Evolutionary conservation across 2,329 filamentous ascomycete genomes (phyloP).

Genomic region (Aspergillus sp.): DNA sequence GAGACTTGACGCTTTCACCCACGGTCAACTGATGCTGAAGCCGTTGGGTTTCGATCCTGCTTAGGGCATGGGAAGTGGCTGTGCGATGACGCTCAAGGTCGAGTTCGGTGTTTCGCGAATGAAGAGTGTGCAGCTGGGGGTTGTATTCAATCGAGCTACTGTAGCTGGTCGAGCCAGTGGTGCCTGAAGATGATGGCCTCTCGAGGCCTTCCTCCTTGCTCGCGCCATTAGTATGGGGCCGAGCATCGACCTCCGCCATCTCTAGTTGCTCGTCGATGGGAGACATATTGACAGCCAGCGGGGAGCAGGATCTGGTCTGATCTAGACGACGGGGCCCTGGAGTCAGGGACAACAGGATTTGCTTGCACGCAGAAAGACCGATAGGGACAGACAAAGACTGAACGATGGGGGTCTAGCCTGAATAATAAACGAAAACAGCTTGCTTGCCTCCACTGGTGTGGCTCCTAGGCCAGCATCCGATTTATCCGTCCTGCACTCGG

Average conservation of each 20-base stretch:
- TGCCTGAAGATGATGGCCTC: slow-evolving; percentile 6
- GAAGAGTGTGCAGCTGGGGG: slow-evolving; percentile 29
- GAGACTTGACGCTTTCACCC: slow-evolving; percentile 32
- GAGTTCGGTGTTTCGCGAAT: slow-evolving; percentile 34
- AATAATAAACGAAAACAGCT: slow-evolving; percentile 3
- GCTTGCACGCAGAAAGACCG: neutral
- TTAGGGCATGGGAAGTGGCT: slow-evolving; percentile 27
- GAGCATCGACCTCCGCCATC: slow-evolving; percentile 4
- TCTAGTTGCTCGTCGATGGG: slow-evolving; percentile 5
- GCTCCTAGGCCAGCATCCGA: neutral
- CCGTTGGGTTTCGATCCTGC: slow-evolving; percentile 35
- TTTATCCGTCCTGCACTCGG: slow-evolving; percentile 9
- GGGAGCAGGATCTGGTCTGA: neutral
- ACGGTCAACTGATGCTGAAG: slow-evolving; percentile 43
- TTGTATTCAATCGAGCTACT: slow-evolving; percentile 32
- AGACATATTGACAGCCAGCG: neutral
- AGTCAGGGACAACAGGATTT: neutral
- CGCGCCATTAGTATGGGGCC: neutral
- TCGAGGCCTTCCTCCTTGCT: neutral
- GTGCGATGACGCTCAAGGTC: slow-evolving; percentile 34
- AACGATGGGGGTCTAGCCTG: neutral
- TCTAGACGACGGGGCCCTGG: neutral
- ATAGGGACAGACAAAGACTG: neutral
- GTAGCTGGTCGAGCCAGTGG: slow-evolving; percentile 21
- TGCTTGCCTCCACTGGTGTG: neutral